These are phyloP conservation scores for Phyllosticta citribraziliensis DNA, from an alignment of 2,329 filamentous ascomycete species.

Conservation along the genomic window DNA sequence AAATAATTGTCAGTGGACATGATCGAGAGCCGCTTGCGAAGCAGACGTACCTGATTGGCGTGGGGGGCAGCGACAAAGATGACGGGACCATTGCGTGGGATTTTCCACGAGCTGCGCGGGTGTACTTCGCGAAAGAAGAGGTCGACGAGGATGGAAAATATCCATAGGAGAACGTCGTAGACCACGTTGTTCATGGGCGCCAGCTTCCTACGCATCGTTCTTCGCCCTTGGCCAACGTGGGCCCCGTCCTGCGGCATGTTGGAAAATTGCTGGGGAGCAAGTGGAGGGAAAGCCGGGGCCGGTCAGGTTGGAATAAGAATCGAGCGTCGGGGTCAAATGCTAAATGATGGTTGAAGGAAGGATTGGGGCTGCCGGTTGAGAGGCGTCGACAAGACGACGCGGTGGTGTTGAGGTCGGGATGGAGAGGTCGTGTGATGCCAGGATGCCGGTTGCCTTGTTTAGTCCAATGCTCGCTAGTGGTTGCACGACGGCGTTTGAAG, in stretches of 20 bases:
- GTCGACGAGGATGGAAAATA: constrained; percentile 75
- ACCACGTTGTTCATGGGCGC: constrained; percentile 12
- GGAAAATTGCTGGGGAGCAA: background rate
- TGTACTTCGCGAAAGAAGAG: constrained; percentile 98
- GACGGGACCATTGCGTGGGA: constrained; percentile 77
- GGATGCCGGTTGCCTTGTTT: background rate
- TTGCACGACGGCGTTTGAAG: background rate
- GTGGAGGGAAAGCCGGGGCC: background rate
- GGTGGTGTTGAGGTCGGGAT: background rate
- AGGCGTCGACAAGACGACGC: background rate
- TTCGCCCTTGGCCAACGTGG: background rate
- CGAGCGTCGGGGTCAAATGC: background rate
- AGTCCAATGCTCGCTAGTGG: background rate
- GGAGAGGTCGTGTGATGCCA: constrained; percentile 7
- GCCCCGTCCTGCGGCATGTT: constrained; percentile 6
- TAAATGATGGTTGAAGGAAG: background rate
- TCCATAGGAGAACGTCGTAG: constrained; percentile 43
- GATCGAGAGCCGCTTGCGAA: background rate
- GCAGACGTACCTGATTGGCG: constrained; percentile 68
- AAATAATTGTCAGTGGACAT: background rate
- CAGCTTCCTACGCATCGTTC: background rate
- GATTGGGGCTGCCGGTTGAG: background rate
- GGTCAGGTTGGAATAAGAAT: background rate
- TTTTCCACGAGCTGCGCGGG: constrained; percentile 87
- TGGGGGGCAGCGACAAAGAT: constrained; percentile 96